Evolutionary conservation across 2,329 filamentous ascomycete species (phyloP).

Genomic region (Nemania bipapillata): DNA sequence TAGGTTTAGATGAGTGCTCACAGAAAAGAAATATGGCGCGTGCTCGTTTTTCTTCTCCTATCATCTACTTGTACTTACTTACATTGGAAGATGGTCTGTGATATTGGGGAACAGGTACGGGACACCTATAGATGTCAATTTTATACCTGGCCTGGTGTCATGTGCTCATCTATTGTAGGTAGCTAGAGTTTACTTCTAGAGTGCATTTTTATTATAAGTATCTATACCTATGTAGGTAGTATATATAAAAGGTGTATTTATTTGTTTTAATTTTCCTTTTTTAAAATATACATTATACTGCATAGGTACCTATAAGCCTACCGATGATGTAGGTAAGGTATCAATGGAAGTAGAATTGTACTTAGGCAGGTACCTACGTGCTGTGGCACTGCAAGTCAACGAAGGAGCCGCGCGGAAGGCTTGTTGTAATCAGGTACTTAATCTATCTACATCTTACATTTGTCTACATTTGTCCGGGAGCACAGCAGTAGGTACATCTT

Average conservation of each 20-base stretch:
- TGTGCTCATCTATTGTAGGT: background rate
- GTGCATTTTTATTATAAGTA: no score
- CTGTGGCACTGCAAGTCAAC: no score
- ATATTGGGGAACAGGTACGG: background rate
- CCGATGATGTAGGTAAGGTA: no score
- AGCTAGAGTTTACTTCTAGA: background rate
- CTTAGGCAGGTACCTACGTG: background rate
- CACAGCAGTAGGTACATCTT: background rate
- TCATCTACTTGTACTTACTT: no score
- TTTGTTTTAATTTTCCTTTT: no score
- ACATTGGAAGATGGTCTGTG: background rate
- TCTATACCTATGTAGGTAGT: no score
- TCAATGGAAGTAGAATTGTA: no score
- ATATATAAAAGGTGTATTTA: no score
- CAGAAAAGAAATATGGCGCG: slow-evolving; percentile 1
- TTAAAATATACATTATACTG: background rate
- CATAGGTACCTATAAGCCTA: background rate
- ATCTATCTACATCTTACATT: background rate
- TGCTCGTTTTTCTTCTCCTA: background rate
- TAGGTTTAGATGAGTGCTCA: background rate
- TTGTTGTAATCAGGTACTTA: background rate
- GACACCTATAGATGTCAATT: background rate
- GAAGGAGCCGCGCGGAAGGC: background rate
- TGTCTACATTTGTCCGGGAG: background rate
- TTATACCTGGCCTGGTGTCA: background rate